A percentile compares a stretch with the other conserved stretches of the same genome.
Conservation (phyloP, 1,284 basidiomycete species). For the Coniferiporia sulphurascens region DNA sequence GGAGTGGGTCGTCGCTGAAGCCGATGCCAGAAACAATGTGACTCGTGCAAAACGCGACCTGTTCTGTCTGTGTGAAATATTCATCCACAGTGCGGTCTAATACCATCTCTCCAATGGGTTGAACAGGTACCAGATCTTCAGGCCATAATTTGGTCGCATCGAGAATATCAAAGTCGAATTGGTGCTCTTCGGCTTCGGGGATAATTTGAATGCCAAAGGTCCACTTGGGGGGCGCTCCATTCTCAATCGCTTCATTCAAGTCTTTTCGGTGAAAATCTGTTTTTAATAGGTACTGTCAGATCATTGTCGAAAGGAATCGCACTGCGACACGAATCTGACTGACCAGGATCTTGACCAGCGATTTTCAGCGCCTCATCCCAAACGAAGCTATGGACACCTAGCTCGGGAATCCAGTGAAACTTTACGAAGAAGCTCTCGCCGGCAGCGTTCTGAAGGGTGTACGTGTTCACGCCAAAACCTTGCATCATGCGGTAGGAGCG, state of each 20-base stretch:
- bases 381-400: slow-evolving; percentile 76
- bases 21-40: slow-evolving; percentile 82
- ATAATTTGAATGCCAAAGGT: slow-evolving; percentile 75
- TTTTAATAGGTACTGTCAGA: too few species aligned
- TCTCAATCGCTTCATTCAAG: slow-evolving; percentile 70
- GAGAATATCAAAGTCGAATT: slow-evolving; percentile 79
- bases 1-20: slow-evolving; percentile 75
- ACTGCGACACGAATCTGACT: slow-evolving; percentile 3
- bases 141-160: slow-evolving; percentile 86
- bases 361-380: slow-evolving; percentile 89
- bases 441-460: slow-evolving; percentile 59
- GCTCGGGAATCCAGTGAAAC: slow-evolving; percentile 78
- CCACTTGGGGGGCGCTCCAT: slow-evolving; percentile 67
- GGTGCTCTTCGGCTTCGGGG: slow-evolving; percentile 59
- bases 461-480: slow-evolving; percentile 84
- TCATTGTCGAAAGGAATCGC: too few species aligned
- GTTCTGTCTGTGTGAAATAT: slow-evolving; percentile 81
- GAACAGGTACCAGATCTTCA: slow-evolving; percentile 69
- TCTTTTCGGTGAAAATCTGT: slow-evolving; percentile 78
- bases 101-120: slow-evolving; percentile 71
- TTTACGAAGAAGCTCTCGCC: slow-evolving; percentile 78
- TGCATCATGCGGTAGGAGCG: slow-evolving; percentile 84
- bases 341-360: slow-evolving; percentile 71
- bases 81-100: slow-evolving; percentile 66
- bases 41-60: slow-evolving; percentile 77